Evolutionary conservation across 257 asterid species (phyloP).

Genomic region (Cinchona pubescens): DNA sequence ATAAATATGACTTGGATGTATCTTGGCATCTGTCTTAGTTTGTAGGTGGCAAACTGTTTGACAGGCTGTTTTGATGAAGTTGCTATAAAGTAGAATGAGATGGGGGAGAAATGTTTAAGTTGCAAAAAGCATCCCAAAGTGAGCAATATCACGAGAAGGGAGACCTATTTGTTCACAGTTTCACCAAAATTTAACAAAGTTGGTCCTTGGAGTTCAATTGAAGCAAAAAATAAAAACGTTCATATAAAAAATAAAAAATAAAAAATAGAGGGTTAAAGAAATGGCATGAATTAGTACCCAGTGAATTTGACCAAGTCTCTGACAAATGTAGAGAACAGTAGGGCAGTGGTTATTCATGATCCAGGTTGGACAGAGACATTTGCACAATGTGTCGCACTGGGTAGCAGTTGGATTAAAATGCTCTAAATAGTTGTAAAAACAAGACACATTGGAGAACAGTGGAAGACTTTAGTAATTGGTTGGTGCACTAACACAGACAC

Average conservation of each 20-base stretch:
- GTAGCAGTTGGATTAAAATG: neutral
- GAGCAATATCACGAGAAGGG: conserved; percentile 23
- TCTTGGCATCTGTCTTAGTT: neutral
- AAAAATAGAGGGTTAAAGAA: neutral
- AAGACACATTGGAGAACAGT: neutral
- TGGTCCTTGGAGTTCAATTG: conserved; percentile 16
- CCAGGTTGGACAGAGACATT: neutral
- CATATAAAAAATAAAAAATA: too few relatives aligned
- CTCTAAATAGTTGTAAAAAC: neutral
- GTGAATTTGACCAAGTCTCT: conserved; percentile 4
- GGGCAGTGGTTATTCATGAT: neutral
- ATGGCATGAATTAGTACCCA: neutral
- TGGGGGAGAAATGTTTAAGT: conserved; percentile 25
- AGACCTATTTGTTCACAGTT: neutral
- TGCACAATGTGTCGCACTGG: neutral
- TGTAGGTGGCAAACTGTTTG: neutral
- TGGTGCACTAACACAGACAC: neutral
- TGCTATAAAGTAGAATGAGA: conserved; percentile 19
- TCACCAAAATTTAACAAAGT: conserved; percentile 9
- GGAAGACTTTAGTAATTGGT: neutral
- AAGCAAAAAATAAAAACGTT: neutral
- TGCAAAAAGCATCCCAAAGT: conserved; percentile 5
- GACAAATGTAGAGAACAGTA: neutral
- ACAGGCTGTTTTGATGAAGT: conserved; percentile 13
- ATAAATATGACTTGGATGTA: neutral